phyloP scores from a whole-genome alignment of 352 stramenopile species.

The Halophytophthora batemanensis region DNA sequence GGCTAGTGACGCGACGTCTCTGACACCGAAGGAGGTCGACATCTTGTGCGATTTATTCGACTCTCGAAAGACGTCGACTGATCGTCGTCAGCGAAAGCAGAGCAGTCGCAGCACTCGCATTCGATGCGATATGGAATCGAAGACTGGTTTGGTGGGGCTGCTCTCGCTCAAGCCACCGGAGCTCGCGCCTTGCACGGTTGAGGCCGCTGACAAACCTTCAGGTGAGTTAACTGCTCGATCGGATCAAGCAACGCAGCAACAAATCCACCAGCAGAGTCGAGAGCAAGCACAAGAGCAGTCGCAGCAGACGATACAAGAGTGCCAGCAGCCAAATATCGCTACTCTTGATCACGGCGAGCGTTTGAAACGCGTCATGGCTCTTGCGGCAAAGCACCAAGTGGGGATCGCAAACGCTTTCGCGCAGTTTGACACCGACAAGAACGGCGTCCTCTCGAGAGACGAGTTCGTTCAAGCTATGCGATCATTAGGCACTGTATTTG shows the following conservation, averaged over 20 bases:
- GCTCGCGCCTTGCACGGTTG: neutral
- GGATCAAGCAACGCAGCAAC: neutral
- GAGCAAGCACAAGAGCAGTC: neutral
- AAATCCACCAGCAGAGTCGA: no score
- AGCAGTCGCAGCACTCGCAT: slow-evolving; percentile 34
- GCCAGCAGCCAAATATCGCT: neutral
- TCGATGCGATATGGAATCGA: slow-evolving; percentile 44
- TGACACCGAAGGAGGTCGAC: slow-evolving; percentile 54
- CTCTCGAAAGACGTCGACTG: slow-evolving; percentile 14
- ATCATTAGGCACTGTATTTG: slow-evolving; percentile 45
- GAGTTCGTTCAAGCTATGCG: slow-evolving; percentile 51
- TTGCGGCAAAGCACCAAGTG: slow-evolving; percentile 30
- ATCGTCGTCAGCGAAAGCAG: slow-evolving; percentile 1
- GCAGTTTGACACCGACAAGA: slow-evolving; percentile 38
- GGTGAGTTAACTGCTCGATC: no score
- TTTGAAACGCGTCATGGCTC: slow-evolving; percentile 34
- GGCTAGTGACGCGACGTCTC: slow-evolving; percentile 38
- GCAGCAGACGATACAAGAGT: slow-evolving; percentile 1
- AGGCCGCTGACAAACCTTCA: neutral
- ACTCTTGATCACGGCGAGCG: slow-evolving; percentile 21
- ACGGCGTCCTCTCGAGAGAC: slow-evolving; percentile 38
- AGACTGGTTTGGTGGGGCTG: slow-evolving; percentile 45
- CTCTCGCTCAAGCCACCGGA: slow-evolving; percentile 37
- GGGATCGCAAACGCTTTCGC: slow-evolving; percentile 35
- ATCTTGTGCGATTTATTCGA: slow-evolving; percentile 66